Conservation (phyloP, 164 flowering plant species). For the Macadamia integrifolia region DNA sequence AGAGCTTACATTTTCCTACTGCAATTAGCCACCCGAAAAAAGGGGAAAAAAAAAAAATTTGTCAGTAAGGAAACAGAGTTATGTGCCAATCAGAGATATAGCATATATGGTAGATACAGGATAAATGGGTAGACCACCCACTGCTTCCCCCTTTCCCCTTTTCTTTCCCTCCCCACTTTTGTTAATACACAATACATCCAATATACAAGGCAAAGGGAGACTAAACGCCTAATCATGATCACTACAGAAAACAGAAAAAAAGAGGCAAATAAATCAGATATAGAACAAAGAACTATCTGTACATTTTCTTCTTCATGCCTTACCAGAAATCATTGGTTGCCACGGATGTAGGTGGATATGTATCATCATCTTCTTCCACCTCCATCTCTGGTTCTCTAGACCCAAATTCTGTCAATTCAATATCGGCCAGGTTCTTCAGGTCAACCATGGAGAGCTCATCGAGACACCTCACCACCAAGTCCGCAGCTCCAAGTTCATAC, state of each 20-base stretch:
- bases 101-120: conserved; percentile 10
- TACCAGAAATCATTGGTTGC: conserved; percentile 50
- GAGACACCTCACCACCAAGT: conserved; percentile 73
- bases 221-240: conserved; percentile 14
- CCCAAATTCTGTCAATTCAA: conserved; percentile 59
- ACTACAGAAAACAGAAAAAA: conserved; percentile 5
- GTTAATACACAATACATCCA: conserved; percentile 16
- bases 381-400: conserved; percentile 61
- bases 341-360: conserved; percentile 30
- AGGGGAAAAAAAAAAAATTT: no score
- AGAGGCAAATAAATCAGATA: conserved; percentile 7
- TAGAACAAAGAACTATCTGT: conserved; percentile 15
- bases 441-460: conserved; percentile 92
- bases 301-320: conserved; percentile 14
- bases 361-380: conserved; percentile 56
- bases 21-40: neutral
- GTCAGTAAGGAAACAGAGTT: neutral
- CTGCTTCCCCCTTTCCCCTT: conserved; percentile 1
- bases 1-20: no score
- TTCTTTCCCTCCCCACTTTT: neutral
- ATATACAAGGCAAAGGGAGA: conserved; percentile 19
- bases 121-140: conserved; percentile 19
- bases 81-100: neutral
- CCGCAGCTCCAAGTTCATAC: conserved; percentile 94
- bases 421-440: conserved; percentile 82